Evolutionary conservation across 2,329 filamentous ascomycete genomes (phyloP).

Genomic region (Daldinia sp.): DNA sequence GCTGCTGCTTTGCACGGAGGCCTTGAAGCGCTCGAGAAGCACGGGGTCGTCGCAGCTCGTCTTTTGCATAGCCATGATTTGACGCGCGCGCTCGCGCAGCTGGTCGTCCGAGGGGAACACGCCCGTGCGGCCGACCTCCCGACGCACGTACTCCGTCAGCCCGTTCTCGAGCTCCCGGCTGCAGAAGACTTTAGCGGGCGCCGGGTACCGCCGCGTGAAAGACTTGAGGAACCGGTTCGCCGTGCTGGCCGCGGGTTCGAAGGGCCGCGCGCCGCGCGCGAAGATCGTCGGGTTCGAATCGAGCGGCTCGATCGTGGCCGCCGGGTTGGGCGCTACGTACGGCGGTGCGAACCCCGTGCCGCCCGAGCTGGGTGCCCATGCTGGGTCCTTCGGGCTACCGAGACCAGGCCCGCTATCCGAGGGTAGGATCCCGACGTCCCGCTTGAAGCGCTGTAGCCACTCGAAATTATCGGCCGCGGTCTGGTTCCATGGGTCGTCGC

Average conservation of each 20-base stretch:
- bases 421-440: constrained; percentile 64
- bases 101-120: constrained; percentile 62
- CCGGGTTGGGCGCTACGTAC: constrained; percentile 60
- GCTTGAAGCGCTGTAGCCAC: constrained; percentile 73
- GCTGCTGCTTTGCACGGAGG: constrained; percentile 53
- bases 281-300: constrained; percentile 52
- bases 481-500: constrained; percentile 74
- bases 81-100: constrained; percentile 60
- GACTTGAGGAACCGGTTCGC: constrained; percentile 63
- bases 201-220: constrained; percentile 58
- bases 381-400: constrained; percentile 47
- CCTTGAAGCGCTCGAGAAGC: constrained; percentile 67
- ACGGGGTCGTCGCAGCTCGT: constrained; percentile 68
- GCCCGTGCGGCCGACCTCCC: constrained; percentile 55
- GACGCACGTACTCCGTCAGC: constrained; percentile 62
- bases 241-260: constrained; percentile 58
- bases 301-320: constrained; percentile 53
- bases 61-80: constrained; percentile 59
- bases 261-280: constrained; percentile 55
- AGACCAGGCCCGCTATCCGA: constrained; percentile 65
- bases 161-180: constrained; percentile 69
- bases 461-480: constrained; percentile 73
- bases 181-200: constrained; percentile 67
- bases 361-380: constrained; percentile 64
- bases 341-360: constrained; percentile 69